A percentile compares a stretch with the other conserved stretches of the same genome.
Evolutionary conservation across 179 eudicot genomes (phyloP).

Genomic region (Silene coronaria): DNA sequence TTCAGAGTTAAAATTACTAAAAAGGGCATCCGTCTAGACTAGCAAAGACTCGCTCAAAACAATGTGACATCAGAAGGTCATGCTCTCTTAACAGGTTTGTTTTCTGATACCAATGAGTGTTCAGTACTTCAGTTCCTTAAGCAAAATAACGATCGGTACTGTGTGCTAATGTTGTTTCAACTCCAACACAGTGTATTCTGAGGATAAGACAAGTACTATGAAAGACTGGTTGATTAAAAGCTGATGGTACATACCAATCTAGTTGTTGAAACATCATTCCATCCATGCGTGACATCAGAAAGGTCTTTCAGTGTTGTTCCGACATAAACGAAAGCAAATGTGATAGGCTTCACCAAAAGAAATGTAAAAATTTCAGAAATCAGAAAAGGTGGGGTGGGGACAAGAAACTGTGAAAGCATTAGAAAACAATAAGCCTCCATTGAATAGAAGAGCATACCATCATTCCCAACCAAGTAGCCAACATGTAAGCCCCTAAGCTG

Average conservation of each 20-base stretch:
- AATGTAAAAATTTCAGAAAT: neutral
- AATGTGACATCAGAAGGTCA: neutral
- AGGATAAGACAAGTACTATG: neutral
- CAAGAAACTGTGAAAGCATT: neutral
- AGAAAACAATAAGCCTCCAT: neutral
- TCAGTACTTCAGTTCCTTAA: neutral
- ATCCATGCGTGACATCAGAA: conserved; percentile 87
- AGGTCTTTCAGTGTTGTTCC: conserved; percentile 93
- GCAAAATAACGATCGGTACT: neutral
- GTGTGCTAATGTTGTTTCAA: neutral
- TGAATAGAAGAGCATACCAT: conserved; percentile 46
- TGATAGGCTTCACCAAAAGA: conserved; percentile 69
- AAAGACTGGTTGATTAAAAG: conserved; percentile 8
- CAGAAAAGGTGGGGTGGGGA: neutral
- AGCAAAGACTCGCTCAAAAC: neutral
- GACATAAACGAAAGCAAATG: conserved; percentile 75
- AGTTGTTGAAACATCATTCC: conserved; percentile 62
- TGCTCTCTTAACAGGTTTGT: neutral
- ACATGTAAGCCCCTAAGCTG: conserved; percentile 58
- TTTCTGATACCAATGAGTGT: neutral
- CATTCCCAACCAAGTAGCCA: conserved; percentile 98
- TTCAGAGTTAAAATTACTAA: neutral
- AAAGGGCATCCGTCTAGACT: neutral
- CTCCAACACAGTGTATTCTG: neutral
- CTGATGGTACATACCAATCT: conserved; percentile 57